These are phyloP conservation scores for Exophiala calicioides DNA, from an alignment of 2,329 filamentous ascomycete genomes.

Conservation along the genomic window DNA sequence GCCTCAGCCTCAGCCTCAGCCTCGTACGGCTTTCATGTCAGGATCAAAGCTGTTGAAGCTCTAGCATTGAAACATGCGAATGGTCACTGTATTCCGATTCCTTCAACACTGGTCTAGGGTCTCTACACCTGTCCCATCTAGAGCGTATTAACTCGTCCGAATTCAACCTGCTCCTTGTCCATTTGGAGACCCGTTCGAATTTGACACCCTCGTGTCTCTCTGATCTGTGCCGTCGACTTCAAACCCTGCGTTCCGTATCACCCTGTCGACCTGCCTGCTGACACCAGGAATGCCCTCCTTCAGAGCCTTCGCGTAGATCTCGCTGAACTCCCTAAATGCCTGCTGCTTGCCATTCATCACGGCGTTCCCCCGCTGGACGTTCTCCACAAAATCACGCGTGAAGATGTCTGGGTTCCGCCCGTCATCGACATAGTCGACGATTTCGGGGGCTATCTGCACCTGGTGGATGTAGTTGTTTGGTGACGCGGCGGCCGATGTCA, in stretches of 20 bases:
- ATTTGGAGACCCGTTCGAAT: neutral
- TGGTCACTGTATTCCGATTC: too few relatives aligned
- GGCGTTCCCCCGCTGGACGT: conserved; percentile 63
- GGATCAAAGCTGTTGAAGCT: too few relatives aligned
- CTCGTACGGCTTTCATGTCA: too few relatives aligned
- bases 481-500: conserved; percentile 36
- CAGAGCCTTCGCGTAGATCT: conserved; percentile 61
- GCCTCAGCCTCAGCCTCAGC: too few relatives aligned
- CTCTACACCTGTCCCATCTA: too few relatives aligned
- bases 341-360: conserved; percentile 62
- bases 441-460: conserved; percentile 60
- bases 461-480: conserved; percentile 34
- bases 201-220: conserved; percentile 2
- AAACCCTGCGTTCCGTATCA: conserved; percentile 44
- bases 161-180: neutral
- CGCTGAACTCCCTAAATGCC: conserved; percentile 60
- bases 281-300: conserved; percentile 60
- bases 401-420: conserved; percentile 68
- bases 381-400: conserved; percentile 65
- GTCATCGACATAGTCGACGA: conserved; percentile 63
- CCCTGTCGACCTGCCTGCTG: conserved; percentile 53
- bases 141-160: too few relatives aligned
- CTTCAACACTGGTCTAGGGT: too few relatives aligned
- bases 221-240: conserved; percentile 4
- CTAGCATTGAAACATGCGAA: too few relatives aligned